Conservation (phyloP, 2,329 filamentous ascomycete species). For the Dactylonectria estremocensis region DNA sequence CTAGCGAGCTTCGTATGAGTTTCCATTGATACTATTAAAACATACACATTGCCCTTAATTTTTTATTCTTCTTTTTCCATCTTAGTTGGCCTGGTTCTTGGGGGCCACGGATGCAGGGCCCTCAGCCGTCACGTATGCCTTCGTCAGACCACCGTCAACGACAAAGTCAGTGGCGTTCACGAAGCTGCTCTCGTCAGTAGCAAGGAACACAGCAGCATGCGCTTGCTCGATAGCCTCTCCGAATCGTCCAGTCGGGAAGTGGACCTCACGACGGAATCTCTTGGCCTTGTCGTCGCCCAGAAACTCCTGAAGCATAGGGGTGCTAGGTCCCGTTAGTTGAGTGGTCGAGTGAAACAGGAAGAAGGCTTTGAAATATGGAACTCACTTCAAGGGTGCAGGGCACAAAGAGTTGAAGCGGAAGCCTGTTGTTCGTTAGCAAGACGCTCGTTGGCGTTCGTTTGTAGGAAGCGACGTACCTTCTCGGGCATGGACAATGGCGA, state of each 20-base stretch:
- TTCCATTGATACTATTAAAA: neutral
- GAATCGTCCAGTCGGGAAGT: constrained; percentile 83
- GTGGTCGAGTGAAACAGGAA: neutral
- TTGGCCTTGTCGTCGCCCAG: constrained; percentile 80
- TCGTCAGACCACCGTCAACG: constrained; percentile 80
- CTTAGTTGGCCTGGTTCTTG: neutral
- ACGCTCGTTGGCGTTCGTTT: neutral
- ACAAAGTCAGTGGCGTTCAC: constrained; percentile 82
- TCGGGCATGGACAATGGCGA: constrained; percentile 12
- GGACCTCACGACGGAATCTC: constrained; percentile 79
- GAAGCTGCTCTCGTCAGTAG: constrained; percentile 82
- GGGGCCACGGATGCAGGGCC: constrained; percentile 13
- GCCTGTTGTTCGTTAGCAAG: constrained; percentile 54
- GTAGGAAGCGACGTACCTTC: neutral
- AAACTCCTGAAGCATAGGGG: constrained; percentile 83
- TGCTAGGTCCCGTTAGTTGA: constrained; percentile 57
- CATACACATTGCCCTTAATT: neutral
- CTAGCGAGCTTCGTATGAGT: neutral
- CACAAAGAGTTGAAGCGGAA: constrained; percentile 82
- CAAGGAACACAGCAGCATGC: constrained; percentile 80
- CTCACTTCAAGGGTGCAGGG: constrained; percentile 79
- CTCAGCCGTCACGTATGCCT: constrained; percentile 56
- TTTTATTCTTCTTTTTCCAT: neutral
- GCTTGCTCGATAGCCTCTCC: constrained; percentile 86
- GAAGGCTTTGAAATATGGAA: neutral